phyloP scores from a whole-genome alignment of 2,329 filamentous ascomycete genomes.

The Stenocarpella maydis region DNA sequence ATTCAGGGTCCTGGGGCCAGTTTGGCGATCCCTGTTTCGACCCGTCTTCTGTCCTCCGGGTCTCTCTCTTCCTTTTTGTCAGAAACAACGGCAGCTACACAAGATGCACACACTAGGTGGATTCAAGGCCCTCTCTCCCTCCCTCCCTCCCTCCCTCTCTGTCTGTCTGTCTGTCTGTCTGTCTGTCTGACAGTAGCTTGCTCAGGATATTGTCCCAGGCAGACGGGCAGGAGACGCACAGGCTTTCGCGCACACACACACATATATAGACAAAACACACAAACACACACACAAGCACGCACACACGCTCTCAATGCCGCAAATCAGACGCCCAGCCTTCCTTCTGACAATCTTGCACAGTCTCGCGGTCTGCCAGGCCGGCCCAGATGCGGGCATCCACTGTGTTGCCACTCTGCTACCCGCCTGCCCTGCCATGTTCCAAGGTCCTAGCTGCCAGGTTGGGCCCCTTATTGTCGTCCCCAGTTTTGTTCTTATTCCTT shows the following conservation, averaged over 20 bases:
- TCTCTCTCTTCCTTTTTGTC: background rate
- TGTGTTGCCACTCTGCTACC: background rate
- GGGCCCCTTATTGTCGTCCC: slow-evolving; percentile 19
- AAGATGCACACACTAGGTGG: too few species aligned
- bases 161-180: too few species aligned
- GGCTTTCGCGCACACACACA: too few species aligned
- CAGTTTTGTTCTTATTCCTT: slow-evolving; percentile 10
- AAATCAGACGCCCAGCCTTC: background rate
- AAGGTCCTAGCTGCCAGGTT: slow-evolving; percentile 14
- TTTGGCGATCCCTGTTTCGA: background rate
- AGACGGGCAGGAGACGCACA: background rate
- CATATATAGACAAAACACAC: too few species aligned
- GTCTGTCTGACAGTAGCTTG: background rate
- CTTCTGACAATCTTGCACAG: background rate
- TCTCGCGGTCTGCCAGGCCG: background rate
- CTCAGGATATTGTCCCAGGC: background rate
- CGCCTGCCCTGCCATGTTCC: slow-evolving; percentile 10
- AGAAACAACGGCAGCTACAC: background rate
- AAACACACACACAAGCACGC: background rate
- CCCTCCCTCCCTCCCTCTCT: too few species aligned
- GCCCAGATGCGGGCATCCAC: background rate
- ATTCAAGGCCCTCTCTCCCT: too few species aligned
- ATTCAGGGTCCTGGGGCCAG: slow-evolving; percentile 24
- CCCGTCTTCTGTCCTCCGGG: background rate
- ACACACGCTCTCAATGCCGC: background rate